Percentiles rank a stretch among this genome's conserved stretches.
phyloP scores from a whole-genome alignment of 2,329 filamentous ascomycete genomes.

The Dactylonectria macrodidyma region DNA sequence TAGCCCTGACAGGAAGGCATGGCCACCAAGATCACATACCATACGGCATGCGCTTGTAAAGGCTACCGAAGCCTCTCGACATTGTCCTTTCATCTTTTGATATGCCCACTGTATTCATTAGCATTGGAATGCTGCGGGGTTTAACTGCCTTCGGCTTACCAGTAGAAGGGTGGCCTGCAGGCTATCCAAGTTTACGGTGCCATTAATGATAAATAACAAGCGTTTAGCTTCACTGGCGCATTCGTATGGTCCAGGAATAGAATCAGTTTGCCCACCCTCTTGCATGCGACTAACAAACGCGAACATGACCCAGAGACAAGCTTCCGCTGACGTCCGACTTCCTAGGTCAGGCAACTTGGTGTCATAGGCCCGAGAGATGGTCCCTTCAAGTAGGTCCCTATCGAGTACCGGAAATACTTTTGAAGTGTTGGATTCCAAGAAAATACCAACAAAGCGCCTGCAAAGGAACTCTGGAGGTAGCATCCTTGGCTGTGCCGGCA shows the following conservation, averaged over 20 bases:
- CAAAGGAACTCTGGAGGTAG: conserved; percentile 4
- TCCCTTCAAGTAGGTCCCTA: conserved; percentile 1
- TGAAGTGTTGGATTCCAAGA: conserved; percentile 4
- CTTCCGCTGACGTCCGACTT: neutral
- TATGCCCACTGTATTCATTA: neutral
- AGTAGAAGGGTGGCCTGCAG: neutral
- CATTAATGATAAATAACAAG: neutral
- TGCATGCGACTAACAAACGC: conserved; percentile 1
- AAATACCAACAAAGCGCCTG: neutral
- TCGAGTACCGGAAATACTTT: conserved; percentile 8
- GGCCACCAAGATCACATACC: conserved; percentile 11
- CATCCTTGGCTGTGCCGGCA: neutral
- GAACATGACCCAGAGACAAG: conserved; percentile 7
- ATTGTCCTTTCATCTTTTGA: conserved; percentile 11
- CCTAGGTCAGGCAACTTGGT: neutral
- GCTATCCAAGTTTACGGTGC: conserved; percentile 1
- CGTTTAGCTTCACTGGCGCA: conserved; percentile 8
- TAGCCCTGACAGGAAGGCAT: neutral
- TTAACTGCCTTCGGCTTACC: neutral
- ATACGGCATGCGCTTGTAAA: conserved; percentile 10
- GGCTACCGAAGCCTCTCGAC: conserved; percentile 2
- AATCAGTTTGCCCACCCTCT: neutral
- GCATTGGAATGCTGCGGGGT: neutral
- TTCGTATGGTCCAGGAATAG: neutral
- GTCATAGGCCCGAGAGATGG: neutral